phyloP scores from a whole-genome alignment of 2,329 filamentous ascomycete species.

The Pestalotiopsis sp. region DNA sequence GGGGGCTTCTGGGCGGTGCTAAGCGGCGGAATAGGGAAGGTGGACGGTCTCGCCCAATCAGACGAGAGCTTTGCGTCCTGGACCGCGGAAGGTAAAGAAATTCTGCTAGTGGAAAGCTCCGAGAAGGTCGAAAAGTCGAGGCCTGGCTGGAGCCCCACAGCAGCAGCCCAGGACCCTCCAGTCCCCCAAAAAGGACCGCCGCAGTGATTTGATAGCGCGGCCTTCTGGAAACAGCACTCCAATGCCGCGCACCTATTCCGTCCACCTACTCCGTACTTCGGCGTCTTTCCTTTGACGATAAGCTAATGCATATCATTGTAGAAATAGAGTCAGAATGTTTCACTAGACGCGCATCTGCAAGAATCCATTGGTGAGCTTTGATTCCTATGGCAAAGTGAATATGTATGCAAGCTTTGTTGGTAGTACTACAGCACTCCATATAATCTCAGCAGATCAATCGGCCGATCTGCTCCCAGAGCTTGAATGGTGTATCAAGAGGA shows the following conservation, averaged over 20 bases:
- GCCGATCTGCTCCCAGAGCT: no score
- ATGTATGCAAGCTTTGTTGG: not conserved
- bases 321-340: not conserved
- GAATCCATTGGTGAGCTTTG: not conserved
- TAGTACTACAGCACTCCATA: not conserved
- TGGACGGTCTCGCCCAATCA: not conserved
- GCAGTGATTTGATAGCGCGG: not conserved
- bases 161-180: not conserved
- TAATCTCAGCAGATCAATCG: not conserved
- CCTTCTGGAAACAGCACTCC: not conserved
- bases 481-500: no score
- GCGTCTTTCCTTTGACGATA: not conserved
- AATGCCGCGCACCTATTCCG: not conserved
- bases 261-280: not conserved
- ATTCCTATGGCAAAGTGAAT: not conserved
- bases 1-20: not conserved
- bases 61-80: not conserved
- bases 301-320: not conserved
- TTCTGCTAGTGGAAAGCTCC: not conserved
- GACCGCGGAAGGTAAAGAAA: not conserved
- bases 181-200: not conserved
- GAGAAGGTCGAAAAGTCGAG: not conserved
- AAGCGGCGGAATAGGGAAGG: not conserved
- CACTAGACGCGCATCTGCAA: not conserved
- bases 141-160: not conserved